Percentiles rank a stretch among this genome's conserved stretches.
These are phyloP conservation scores for Kalmusia sp. DNA, from an alignment of 2,329 filamentous ascomycete genomes.

Conservation along the genomic window DNA sequence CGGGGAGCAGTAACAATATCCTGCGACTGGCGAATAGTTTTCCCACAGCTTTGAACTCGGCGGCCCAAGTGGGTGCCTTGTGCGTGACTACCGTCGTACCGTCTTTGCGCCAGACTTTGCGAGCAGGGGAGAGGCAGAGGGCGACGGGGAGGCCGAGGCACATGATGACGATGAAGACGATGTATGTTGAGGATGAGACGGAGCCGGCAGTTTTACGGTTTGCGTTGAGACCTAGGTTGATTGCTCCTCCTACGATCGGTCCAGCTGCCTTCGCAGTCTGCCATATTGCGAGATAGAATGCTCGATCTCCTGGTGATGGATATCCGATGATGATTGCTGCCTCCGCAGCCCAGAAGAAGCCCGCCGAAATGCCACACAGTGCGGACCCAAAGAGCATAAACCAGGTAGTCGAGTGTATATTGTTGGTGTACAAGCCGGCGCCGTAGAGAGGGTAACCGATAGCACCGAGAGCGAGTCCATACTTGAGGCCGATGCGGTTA, in stretches of 20 bases:
- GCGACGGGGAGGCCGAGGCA: constrained; percentile 54
- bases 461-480: constrained; percentile 51
- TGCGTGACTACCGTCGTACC: constrained; percentile 43
- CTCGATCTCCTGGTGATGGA: constrained; percentile 44
- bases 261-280: constrained; percentile 44
- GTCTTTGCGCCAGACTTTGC: constrained; percentile 54
- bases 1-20: constrained; percentile 41
- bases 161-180: constrained; percentile 57
- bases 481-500: constrained; percentile 44
- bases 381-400: constrained; percentile 49
- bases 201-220: constrained; percentile 46
- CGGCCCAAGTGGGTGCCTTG: constrained; percentile 29
- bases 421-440: constrained; percentile 51
- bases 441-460: constrained; percentile 52
- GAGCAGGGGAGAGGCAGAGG: constrained; percentile 53
- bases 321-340: constrained; percentile 52
- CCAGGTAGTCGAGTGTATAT: constrained; percentile 47
- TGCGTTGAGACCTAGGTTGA: constrained; percentile 58
- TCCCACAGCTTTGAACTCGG: constrained; percentile 40
- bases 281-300: constrained; percentile 46
- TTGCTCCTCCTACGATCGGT: constrained; percentile 58
- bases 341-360: constrained; percentile 53
- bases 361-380: constrained; percentile 48
- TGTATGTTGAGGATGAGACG: constrained; percentile 51
- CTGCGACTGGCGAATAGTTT: constrained; percentile 38